A percentile compares a stretch with the other conserved stretches of the same genome.
Evolutionary conservation across 352 stramenopile genomes (phyloP).

Genomic region (Phytopythium boreale): DNA sequence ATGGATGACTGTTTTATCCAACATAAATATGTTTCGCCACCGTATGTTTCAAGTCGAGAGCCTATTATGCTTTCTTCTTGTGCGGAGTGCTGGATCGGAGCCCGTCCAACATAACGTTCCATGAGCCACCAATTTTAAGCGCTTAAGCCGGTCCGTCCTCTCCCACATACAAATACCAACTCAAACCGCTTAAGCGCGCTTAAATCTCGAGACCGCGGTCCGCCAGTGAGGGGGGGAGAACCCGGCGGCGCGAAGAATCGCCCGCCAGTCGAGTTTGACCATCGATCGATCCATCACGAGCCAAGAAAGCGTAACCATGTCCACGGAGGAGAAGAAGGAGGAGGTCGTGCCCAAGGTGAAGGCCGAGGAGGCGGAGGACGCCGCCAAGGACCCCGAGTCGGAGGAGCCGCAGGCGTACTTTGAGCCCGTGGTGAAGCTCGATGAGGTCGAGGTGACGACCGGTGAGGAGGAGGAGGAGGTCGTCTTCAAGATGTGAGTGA

Average conservation of each 20-base stretch:
- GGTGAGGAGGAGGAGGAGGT: slow-evolving; percentile 98
- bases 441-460: slow-evolving; percentile 95
- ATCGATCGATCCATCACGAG: slow-evolving; percentile 9
- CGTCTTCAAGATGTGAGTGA: slow-evolving; percentile 86
- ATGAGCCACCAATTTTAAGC: slow-evolving; percentile 8
- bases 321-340: slow-evolving; percentile 69
- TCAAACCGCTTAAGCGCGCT: slow-evolving; percentile 29
- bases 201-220: slow-evolving; percentile 13
- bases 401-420: slow-evolving; percentile 89
- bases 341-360: slow-evolving; percentile 64
- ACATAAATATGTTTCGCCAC: too few relatives aligned
- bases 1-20: too few relatives aligned
- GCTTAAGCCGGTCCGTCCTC: background rate
- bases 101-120: background rate
- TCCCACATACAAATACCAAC: background rate
- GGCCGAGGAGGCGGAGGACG: slow-evolving; percentile 42
- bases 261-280: slow-evolving; percentile 12
- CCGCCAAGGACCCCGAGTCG: slow-evolving; percentile 61
- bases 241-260: background rate
- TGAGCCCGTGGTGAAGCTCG: slow-evolving; percentile 85
- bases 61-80: too few relatives aligned
- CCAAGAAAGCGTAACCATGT: slow-evolving; percentile 19
- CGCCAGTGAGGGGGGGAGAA: slow-evolving; percentile 23
- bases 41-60: too few relatives aligned
- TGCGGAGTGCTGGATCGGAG: too few relatives aligned